These are phyloP conservation scores for Coemansia sp. DNA, from an alignment of 192 early-diverging fungal genomes.

Conservation along the genomic window DNA sequence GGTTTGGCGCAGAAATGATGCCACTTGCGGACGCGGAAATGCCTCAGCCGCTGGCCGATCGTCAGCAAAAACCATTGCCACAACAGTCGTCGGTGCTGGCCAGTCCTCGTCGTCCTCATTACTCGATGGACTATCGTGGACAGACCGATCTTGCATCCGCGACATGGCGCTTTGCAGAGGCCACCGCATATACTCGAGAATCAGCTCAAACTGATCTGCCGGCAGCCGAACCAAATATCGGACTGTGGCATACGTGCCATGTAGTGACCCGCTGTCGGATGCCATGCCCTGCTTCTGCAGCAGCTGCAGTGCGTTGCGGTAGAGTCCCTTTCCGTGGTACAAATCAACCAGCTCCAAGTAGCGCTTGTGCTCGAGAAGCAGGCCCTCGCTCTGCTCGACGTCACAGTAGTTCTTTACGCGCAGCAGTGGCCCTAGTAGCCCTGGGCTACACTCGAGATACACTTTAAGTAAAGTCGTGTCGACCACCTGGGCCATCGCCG, in stretches of 20 bases:
- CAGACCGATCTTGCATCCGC: background rate
- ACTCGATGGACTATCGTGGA: constrained; percentile 25
- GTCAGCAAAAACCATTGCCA: constrained; percentile 52
- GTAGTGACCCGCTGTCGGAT: constrained; percentile 53
- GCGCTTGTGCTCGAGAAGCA: constrained; percentile 77
- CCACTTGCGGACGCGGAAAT: constrained; percentile 60
- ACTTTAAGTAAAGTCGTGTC: constrained; percentile 90
- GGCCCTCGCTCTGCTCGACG: constrained; percentile 73
- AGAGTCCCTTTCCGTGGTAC: constrained; percentile 86
- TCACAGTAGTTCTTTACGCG: constrained; percentile 87
- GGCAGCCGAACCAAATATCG: constrained; percentile 78
- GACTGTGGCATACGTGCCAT: constrained; percentile 64
- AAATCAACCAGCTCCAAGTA: constrained; percentile 88
- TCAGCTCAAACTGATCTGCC: constrained; percentile 71
- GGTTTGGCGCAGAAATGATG: constrained; percentile 65
- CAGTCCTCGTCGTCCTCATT: constrained; percentile 30
- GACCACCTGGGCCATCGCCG: constrained; percentile 63
- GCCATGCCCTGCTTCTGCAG: constrained; percentile 59
- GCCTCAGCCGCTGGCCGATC: constrained; percentile 56
- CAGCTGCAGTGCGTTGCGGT: constrained; percentile 85
- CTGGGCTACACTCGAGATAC: constrained; percentile 82
- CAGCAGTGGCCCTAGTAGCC: constrained; percentile 86
- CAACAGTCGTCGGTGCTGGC: constrained; percentile 21
- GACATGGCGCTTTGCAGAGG: constrained; percentile 65
- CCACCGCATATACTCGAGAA: constrained; percentile 81